These are phyloP conservation scores for Boletus insuetus DNA, from an alignment of 768 basidiomycete genomes.

Conservation along the genomic window DNA sequence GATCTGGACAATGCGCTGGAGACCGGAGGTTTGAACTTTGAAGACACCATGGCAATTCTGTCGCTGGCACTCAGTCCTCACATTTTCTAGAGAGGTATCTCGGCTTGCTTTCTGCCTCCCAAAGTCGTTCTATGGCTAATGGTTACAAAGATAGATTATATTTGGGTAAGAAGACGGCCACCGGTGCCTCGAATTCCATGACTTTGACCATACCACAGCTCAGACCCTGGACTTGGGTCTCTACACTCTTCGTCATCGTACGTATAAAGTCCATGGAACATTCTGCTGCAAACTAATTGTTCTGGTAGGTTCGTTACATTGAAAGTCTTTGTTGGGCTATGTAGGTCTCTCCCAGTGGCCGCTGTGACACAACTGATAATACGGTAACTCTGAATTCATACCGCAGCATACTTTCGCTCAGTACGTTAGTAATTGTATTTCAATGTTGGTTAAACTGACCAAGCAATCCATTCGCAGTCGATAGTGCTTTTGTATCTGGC, in stretches of 20 bases:
- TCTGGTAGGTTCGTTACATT: constrained; percentile 8
- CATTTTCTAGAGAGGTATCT: constrained; percentile 4
- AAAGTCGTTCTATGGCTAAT: too few relatives aligned
- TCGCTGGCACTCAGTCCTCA: constrained; percentile 11
- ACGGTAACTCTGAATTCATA: neutral
- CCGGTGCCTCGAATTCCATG: too few relatives aligned
- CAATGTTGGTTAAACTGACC: neutral
- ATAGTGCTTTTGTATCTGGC: constrained; percentile 5
- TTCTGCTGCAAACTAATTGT: neutral
- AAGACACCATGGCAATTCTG: too few relatives aligned
- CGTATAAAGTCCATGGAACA: neutral
- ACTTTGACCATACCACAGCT: neutral
- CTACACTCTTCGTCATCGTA: constrained; percentile 11
- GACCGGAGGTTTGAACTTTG: too few relatives aligned
- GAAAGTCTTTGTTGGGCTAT: constrained; percentile 5
- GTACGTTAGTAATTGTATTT: neutral
- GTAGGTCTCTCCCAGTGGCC: neutral
- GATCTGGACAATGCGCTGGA: too few relatives aligned
- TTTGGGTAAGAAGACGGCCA: constrained; percentile 5
- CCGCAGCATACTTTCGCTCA: neutral
- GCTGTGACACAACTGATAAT: too few relatives aligned
- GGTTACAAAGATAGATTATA: constrained; percentile 3
- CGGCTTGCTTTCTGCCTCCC: neutral
- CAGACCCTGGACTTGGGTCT: constrained; percentile 10
- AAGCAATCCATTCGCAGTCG: neutral